Conservation (phyloP, 225 moss, liverwort and hornwort genomes). For the Physcomitrellopsis africana region DNA sequence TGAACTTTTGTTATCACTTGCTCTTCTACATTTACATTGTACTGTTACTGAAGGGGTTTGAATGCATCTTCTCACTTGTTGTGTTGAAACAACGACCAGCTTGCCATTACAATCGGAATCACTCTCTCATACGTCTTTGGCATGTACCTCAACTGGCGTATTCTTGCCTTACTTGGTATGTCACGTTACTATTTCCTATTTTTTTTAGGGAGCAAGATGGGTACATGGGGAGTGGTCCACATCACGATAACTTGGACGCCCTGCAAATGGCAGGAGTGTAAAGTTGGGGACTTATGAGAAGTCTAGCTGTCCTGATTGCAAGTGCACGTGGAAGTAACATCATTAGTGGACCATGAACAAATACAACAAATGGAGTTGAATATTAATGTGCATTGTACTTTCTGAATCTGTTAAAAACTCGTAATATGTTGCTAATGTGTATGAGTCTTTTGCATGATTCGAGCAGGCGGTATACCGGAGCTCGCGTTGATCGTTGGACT, state of each 20-base stretch:
- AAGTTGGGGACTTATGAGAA: neutral
- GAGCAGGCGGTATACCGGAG: slow-evolving; percentile 49
- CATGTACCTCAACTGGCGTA: slow-evolving; percentile 55
- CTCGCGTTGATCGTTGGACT: slow-evolving; percentile 48
- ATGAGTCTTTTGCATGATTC: neutral
- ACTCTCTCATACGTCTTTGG: slow-evolving; percentile 53
- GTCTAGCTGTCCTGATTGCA: too few species aligned
- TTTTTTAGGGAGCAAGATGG: neutral
- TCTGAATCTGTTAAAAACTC: neutral
- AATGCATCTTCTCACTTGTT: neutral
- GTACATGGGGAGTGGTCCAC: neutral
- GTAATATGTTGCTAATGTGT: neutral
- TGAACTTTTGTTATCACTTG: neutral
- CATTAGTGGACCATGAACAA: too few species aligned
- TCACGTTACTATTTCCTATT: neutral
- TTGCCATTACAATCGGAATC: slow-evolving; percentile 51
- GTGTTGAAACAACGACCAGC: slow-evolving; percentile 38
- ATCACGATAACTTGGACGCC: too few species aligned
- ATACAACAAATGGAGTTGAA: too few species aligned
- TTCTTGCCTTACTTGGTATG: slow-evolving; percentile 52
- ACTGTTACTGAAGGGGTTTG: neutral
- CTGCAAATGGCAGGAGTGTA: neutral
- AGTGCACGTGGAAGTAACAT: too few species aligned
- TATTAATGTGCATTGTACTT: neutral
- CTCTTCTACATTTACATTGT: neutral